phyloP scores from a whole-genome alignment of 257 asterid species.

The Scutellaria minor region DNA sequence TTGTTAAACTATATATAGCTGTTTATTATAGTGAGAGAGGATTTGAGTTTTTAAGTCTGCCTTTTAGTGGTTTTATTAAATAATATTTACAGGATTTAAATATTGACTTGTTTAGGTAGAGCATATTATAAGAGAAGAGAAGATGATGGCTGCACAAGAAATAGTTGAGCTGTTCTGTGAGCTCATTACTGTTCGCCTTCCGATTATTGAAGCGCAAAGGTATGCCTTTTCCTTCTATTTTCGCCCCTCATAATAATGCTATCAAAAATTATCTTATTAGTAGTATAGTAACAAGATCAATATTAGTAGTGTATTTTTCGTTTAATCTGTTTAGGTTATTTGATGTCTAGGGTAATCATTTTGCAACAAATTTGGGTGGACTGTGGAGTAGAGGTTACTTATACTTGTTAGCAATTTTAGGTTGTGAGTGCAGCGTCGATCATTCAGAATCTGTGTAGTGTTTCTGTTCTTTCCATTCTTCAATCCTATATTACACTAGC shows the following conservation, averaged over 20 bases:
- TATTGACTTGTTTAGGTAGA: slow-evolving; percentile 63
- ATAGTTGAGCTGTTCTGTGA: slow-evolving; percentile 86
- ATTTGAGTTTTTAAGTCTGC: neutral
- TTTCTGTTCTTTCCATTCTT: too few relatives aligned
- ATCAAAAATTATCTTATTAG: neutral
- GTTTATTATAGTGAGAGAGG: neutral
- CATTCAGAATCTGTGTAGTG: neutral
- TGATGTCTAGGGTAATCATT: too few relatives aligned
- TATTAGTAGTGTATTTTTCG: neutral
- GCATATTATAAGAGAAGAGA: slow-evolving; percentile 93
- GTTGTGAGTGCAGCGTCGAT: too few relatives aligned
- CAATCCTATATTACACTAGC: neutral
- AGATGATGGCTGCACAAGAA: slow-evolving; percentile 97
- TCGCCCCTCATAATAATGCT: neutral
- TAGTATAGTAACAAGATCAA: neutral
- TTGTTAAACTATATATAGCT: slow-evolving; percentile 7
- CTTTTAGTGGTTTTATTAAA: neutral
- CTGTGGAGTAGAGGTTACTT: neutral
- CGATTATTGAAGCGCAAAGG: slow-evolving; percentile 86
- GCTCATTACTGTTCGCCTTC: slow-evolving; percentile 82
- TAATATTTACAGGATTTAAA: neutral
- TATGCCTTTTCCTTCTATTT: slow-evolving; percentile 28
- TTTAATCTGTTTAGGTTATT: neutral
- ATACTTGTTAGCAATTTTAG: neutral
- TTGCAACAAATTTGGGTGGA: neutral